phyloP scores from a whole-genome alignment of 768 basidiomycete species.

The Amanita exitialis region DNA sequence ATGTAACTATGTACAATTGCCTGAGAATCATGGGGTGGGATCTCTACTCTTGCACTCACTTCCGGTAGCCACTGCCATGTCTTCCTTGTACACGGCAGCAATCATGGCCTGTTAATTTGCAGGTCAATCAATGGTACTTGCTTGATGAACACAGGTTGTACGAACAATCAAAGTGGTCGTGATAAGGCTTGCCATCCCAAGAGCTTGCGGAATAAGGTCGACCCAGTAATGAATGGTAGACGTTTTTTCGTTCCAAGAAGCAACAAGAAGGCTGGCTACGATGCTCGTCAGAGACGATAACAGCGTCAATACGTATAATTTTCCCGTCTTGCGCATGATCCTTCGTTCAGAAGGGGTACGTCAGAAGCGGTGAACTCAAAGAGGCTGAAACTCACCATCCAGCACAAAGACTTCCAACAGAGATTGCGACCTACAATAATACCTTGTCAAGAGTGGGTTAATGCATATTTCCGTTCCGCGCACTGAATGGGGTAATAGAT shows the following conservation, averaged over 20 bases:
- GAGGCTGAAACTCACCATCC: conserved; percentile 54
- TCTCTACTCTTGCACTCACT: conserved; percentile 42
- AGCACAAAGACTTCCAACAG: conserved; percentile 77
- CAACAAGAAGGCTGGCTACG: conserved; percentile 48
- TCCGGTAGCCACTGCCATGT: conserved; percentile 84
- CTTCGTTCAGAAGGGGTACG: conserved; percentile 23
- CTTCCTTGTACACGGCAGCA: conserved; percentile 66
- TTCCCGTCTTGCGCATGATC: conserved; percentile 82
- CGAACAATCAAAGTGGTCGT: conserved; percentile 80
- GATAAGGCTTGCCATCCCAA: conserved; percentile 78
- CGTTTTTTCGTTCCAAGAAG: conserved; percentile 57
- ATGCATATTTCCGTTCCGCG: conserved; percentile 15
- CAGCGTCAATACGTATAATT: conserved; percentile 70
- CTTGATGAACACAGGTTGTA: conserved; percentile 10
- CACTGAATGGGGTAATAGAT: conserved; percentile 87
- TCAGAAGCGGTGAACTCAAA: conserved; percentile 3
- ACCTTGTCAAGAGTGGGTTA: not conserved
- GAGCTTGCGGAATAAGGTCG: conserved; percentile 72
- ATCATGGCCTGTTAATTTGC: conserved; percentile 64
- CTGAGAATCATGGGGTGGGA: conserved; percentile 10
- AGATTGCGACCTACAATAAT: conserved; percentile 56
- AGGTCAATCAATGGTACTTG: conserved; percentile 8
- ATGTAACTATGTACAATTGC: conserved; percentile 51
- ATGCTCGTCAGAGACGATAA: conserved; percentile 51
- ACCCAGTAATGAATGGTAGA: conserved; percentile 60